Evolutionary conservation across 2,329 filamentous ascomycete genomes (phyloP).

Genomic region (Aspergillus udagawae): DNA sequence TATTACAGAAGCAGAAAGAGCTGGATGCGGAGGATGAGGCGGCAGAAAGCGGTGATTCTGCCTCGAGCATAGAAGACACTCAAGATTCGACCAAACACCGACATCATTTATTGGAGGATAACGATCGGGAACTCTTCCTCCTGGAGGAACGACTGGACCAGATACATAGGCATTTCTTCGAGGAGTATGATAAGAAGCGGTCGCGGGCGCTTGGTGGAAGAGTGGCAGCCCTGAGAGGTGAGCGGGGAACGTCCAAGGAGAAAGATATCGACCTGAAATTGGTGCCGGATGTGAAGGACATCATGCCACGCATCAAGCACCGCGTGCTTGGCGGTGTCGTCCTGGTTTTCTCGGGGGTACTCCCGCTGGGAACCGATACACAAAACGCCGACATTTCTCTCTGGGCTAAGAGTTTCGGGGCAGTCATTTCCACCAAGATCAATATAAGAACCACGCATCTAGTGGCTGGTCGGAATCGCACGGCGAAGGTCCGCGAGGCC

Average conservation of each 20-base stretch:
- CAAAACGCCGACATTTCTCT: constrained; percentile 79
- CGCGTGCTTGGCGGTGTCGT: constrained; percentile 69
- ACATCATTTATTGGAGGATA: constrained; percentile 80
- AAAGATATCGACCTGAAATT: constrained; percentile 51
- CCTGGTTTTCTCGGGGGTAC: constrained; percentile 85
- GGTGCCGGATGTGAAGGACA: constrained; percentile 78
- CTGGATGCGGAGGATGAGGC: constrained; percentile 79
- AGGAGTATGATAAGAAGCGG: constrained; percentile 65
- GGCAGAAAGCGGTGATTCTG: constrained; percentile 50
- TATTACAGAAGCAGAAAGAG: constrained; percentile 88
- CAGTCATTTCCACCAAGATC: constrained; percentile 48
- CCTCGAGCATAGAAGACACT: constrained; percentile 37
- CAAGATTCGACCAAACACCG: constrained; percentile 43
- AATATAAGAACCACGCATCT: constrained; percentile 48
- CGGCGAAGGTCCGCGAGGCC: constrained; percentile 86
- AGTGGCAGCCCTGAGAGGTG: constrained; percentile 49
- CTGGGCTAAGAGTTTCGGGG: constrained; percentile 84
- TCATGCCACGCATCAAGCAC: constrained; percentile 79
- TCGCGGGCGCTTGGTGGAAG: constrained; percentile 42
- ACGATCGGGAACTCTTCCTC: constrained; percentile 75
- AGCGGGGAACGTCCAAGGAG: constrained; percentile 41
- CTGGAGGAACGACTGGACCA: constrained; percentile 71
- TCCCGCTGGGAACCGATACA: constrained; percentile 76
- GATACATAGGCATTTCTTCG: constrained; percentile 77
- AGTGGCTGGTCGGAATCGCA: constrained; percentile 61